Conservation (phyloP, 169 alveolate genomes). For the Plasmodium malariae region DNA sequence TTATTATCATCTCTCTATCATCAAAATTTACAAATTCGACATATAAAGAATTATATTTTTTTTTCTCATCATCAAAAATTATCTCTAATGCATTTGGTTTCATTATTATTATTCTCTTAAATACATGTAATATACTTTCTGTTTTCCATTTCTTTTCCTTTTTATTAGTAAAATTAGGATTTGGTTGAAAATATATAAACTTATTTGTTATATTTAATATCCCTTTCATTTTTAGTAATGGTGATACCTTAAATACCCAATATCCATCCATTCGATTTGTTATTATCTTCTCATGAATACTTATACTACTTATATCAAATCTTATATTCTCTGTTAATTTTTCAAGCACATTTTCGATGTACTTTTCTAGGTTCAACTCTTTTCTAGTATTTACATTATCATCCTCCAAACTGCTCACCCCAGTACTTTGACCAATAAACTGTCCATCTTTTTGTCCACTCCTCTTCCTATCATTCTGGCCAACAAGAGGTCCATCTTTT, state of each 20-base stretch:
- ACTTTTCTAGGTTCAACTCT: slow-evolving; percentile 32
- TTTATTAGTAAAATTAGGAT: slow-evolving; percentile 89
- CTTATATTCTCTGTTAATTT: slow-evolving; percentile 40
- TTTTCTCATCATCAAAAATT: slow-evolving; percentile 85
- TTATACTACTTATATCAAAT: slow-evolving; percentile 80
- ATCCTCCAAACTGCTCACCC: slow-evolving; percentile 33
- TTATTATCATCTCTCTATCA: slow-evolving; percentile 85
- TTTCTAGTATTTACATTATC: slow-evolving; percentile 31
- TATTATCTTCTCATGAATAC: slow-evolving; percentile 79
- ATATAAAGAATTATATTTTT: slow-evolving; percentile 84
- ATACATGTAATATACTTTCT: slow-evolving; percentile 82
- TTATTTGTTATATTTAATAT: slow-evolving; percentile 84
- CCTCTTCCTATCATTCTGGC: background rate
- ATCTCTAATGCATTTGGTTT: slow-evolving; percentile 88
- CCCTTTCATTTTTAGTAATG: slow-evolving; percentile 87
- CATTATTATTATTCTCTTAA: slow-evolving; percentile 86
- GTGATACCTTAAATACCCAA: slow-evolving; percentile 86
- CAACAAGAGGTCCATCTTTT: background rate
- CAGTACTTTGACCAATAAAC: slow-evolving; percentile 74
- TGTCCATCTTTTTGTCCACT: no score
- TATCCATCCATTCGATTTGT: slow-evolving; percentile 80
- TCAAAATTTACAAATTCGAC: slow-evolving; percentile 82
- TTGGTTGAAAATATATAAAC: slow-evolving; percentile 86
- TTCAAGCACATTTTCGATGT: slow-evolving; percentile 35
- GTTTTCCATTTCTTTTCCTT: slow-evolving; percentile 84